Conservation (phyloP, 1,139 yeast species). For the Casaregolazyma lundiana region DNA sequence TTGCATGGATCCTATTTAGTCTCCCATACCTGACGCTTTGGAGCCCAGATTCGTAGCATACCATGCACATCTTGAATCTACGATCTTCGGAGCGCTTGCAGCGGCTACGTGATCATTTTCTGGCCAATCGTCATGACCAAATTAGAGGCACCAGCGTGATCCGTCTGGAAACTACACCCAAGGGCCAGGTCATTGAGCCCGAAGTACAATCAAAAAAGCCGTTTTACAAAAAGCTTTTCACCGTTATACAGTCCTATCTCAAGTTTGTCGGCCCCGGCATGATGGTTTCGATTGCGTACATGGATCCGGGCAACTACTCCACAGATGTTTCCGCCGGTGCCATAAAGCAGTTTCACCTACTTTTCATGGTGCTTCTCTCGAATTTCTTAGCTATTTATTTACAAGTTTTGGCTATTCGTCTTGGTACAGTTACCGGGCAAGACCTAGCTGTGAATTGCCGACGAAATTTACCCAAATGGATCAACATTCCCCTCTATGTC, state of each 20-base stretch:
- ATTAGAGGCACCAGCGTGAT: neutral
- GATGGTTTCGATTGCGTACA: constrained; percentile 72
- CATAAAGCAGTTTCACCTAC: constrained; percentile 53
- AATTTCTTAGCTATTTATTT: constrained; percentile 69
- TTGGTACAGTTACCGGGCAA: constrained; percentile 77
- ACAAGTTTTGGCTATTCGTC: constrained; percentile 65
- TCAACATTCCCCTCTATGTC: constrained; percentile 54
- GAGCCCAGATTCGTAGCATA: neutral
- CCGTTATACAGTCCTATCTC: constrained; percentile 44
- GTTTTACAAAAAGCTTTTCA: constrained; percentile 2
- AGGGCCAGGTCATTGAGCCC: constrained; percentile 1
- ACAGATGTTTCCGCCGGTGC: constrained; percentile 81
- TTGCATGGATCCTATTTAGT: no score
- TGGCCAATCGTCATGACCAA: neutral
- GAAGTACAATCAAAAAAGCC: neutral
- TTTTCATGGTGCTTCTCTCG: constrained; percentile 63
- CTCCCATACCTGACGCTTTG: neutral
- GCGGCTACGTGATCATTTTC: constrained; percentile 1
- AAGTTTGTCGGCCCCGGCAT: constrained; percentile 74
- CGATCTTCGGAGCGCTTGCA: neutral
- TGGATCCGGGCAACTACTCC: constrained; percentile 85
- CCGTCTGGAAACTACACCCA: neutral
- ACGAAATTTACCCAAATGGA: constrained; percentile 55
- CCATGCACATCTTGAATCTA: neutral
- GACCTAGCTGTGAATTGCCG: constrained; percentile 71